These are phyloP conservation scores for Hypoxylon trugodes DNA, from an alignment of 495 filamentous ascomycete genomes.

Conservation along the genomic window DNA sequence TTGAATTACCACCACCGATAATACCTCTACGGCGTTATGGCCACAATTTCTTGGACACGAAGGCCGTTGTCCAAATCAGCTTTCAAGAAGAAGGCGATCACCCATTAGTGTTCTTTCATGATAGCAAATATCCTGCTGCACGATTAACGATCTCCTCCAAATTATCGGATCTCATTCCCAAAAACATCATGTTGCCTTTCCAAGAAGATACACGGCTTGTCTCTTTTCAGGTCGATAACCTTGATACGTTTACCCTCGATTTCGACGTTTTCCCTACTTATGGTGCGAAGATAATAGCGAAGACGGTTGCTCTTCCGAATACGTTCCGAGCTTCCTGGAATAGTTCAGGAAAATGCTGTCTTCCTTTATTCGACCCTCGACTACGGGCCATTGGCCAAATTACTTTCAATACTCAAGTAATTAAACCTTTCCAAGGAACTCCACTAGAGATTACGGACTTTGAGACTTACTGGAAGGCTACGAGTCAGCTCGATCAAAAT, in stretches of 20 bases:
- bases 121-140: constrained; percentile 93
- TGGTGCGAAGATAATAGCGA: constrained; percentile 95
- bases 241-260: constrained; percentile 92
- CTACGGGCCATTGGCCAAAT: constrained; percentile 95
- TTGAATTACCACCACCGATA: constrained; percentile 94
- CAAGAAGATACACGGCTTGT: constrained; percentile 92
- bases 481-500: constrained; percentile 84
- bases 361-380: constrained; percentile 92
- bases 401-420: constrained; percentile 91
- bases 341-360: constrained; percentile 80
- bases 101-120: constrained; percentile 89
- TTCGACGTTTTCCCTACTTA: constrained; percentile 98
- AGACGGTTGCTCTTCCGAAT: constrained; percentile 87
- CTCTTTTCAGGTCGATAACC: constrained; percentile 93
- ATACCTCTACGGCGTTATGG: constrained; percentile 94
- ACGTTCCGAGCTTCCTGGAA: constrained; percentile 77
- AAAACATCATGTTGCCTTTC: constrained; percentile 92
- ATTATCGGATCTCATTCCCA: constrained; percentile 91
- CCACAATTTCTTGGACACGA: constrained; percentile 97
- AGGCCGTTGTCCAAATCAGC: constrained; percentile 89
- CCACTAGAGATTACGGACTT: constrained; percentile 97
- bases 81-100: constrained; percentile 77
- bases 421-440: constrained; percentile 94
- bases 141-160: constrained; percentile 96
- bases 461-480: constrained; percentile 99